A percentile compares a stretch with the other conserved stretches of the same genome.
phyloP scores from a whole-genome alignment of 164 flowering plant genomes.

The Tetrastigma voinierianum region DNA sequence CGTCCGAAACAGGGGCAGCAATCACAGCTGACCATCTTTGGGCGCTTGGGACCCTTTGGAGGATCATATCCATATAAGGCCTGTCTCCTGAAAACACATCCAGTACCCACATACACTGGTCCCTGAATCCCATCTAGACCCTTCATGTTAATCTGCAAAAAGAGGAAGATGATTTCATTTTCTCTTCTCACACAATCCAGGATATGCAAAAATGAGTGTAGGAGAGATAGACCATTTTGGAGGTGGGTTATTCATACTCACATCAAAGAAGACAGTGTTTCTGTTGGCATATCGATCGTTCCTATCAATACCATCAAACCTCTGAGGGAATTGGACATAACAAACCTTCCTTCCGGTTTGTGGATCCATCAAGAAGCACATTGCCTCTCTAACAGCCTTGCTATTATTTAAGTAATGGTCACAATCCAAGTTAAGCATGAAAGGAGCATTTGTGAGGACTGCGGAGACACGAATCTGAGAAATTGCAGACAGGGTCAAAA shows the following conservation, averaged over 20 bases:
- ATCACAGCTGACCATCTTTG: constrained; percentile 91
- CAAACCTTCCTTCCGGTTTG: constrained; percentile 85
- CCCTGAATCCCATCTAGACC: constrained; percentile 97
- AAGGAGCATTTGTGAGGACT: constrained; percentile 96
- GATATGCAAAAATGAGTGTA: background rate
- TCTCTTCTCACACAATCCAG: background rate
- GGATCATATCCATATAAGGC: constrained; percentile 93
- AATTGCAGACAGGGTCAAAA: background rate
- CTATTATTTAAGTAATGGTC: constrained; percentile 95
- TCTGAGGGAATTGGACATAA: constrained; percentile 93
- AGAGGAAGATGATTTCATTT: background rate
- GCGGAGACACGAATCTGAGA: constrained; percentile 89
- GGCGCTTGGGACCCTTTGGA: constrained; percentile 88
- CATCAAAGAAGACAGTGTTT: constrained; percentile 98
- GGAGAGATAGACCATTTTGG: background rate
- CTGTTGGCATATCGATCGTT: constrained; percentile 92
- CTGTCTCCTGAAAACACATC: constrained; percentile 90
- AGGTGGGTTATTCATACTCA: constrained; percentile 31
- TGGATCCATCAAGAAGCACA: constrained; percentile 99
- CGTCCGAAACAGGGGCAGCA: constrained; percentile 90
- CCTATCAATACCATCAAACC: constrained; percentile 92
- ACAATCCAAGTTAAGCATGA: constrained; percentile 96
- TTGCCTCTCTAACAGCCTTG: constrained; percentile 88
- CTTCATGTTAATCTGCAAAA: constrained; percentile 92
- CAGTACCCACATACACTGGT: constrained; percentile 94